These are phyloP conservation scores for Trypanosoma cruzi DNA, from an alignment of 208 protist genomes.

Conservation along the genomic window DNA sequence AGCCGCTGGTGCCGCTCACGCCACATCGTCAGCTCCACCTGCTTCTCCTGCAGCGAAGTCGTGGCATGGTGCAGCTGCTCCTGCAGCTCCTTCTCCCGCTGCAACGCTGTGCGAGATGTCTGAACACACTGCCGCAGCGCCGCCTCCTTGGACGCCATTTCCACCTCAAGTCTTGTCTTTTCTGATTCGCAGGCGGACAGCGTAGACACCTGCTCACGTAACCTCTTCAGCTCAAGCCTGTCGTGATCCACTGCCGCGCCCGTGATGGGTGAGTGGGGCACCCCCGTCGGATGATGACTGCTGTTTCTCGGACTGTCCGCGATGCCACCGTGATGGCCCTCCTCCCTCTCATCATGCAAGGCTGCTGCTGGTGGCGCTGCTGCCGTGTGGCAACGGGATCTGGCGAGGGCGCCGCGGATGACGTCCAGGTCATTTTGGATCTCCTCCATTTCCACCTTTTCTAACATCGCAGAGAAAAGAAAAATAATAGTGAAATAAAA, in stretches of 20 bases:
- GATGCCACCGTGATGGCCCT: background rate
- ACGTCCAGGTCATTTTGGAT: conserved; percentile 28
- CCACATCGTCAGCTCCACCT: conserved; percentile 17
- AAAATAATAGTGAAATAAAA: conserved; percentile 8
- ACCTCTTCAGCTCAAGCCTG: conserved; percentile 31
- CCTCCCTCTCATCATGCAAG: background rate
- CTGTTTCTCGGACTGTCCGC: background rate
- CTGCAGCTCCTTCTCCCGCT: conserved; percentile 10
- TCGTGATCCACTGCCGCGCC: conserved; percentile 25
- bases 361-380: background rate
- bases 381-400: background rate
- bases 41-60: conserved; percentile 8
- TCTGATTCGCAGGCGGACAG: conserved; percentile 22
- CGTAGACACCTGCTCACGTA: conserved; percentile 29
- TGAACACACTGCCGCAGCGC: conserved; percentile 26
- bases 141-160: conserved; percentile 20
- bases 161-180: conserved; percentile 17
- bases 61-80: conserved; percentile 6
- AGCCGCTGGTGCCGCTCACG: conserved; percentile 30
- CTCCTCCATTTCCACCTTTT: conserved; percentile 10
- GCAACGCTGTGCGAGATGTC: background rate
- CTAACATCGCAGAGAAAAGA: background rate
- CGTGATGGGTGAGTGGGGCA: conserved; percentile 1
- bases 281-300: background rate
- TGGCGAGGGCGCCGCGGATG: conserved; percentile 22